A percentile compares a stretch with the other conserved stretches of the same genome.
Evolutionary conservation across 2,329 filamentous ascomycete genomes (phyloP).

Genomic region (Fusarium longipes): DNA sequence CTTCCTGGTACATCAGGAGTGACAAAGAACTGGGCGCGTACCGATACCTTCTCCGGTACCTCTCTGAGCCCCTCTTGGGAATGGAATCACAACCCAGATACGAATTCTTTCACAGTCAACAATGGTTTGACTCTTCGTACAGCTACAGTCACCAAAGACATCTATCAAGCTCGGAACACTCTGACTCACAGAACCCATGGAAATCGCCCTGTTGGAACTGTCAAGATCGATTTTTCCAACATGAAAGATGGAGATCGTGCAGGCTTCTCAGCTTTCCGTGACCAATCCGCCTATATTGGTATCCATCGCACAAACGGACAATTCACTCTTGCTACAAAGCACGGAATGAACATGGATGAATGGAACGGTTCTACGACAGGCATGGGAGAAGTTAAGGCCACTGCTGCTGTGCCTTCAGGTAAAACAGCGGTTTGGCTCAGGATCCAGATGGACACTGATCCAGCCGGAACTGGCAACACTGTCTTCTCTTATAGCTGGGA

Average conservation of each 20-base stretch:
- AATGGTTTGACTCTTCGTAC: constrained; percentile 60
- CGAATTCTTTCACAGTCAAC: constrained; percentile 56
- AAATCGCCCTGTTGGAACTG: constrained; percentile 59
- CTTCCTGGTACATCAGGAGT: constrained; percentile 38
- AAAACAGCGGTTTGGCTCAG: constrained; percentile 40
- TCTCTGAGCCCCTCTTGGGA: constrained; percentile 63
- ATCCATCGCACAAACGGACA: constrained; percentile 51
- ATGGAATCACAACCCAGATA: constrained; percentile 72
- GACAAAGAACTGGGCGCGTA: constrained; percentile 49
- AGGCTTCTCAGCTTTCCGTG: constrained; percentile 65
- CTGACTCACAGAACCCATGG: constrained; percentile 60
- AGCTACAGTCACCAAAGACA: constrained; percentile 63
- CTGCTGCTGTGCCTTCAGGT: constrained; percentile 34
- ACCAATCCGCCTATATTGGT: constrained; percentile 64
- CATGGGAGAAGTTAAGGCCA: constrained; percentile 36
- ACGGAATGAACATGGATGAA: constrained; percentile 54
- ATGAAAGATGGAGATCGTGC: constrained; percentile 64
- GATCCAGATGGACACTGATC: constrained; percentile 41
- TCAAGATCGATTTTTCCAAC: constrained; percentile 59
- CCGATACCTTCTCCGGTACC: constrained; percentile 59
- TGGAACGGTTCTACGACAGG: constrained; percentile 37
- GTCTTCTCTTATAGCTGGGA: constrained; percentile 39
- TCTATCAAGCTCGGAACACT: constrained; percentile 61
- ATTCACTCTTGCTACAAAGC: constrained; percentile 50
- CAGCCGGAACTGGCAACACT: constrained; percentile 35